Percentiles rank a stretch among this genome's conserved stretches.
These are phyloP conservation scores for Flaveria sonorensis DNA, from an alignment of 129 eudicot genomes.

Conservation along the genomic window DNA sequence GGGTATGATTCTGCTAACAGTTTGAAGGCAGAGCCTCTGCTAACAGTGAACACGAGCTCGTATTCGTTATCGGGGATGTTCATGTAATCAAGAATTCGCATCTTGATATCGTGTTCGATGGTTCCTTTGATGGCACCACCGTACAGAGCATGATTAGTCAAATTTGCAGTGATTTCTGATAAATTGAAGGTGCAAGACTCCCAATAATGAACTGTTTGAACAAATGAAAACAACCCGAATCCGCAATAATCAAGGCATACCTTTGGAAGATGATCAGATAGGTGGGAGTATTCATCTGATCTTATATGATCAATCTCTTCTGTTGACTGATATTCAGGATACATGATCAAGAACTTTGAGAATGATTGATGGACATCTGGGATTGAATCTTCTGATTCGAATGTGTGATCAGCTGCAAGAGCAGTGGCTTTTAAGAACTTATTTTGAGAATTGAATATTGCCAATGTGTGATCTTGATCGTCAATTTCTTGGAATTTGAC, in stretches of 20 bases:
- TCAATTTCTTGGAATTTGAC: slow-evolving; percentile 64
- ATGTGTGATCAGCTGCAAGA: slow-evolving; percentile 72
- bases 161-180: slow-evolving; percentile 80
- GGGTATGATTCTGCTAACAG: slow-evolving; percentile 91
- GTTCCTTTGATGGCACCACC: slow-evolving; percentile 86
- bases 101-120: slow-evolving; percentile 78
- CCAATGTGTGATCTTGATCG: slow-evolving; percentile 55
- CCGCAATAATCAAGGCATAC: slow-evolving; percentile 98
- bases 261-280: slow-evolving; percentile 66
- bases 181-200: slow-evolving; percentile 82
- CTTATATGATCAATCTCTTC: slow-evolving; percentile 84
- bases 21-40: slow-evolving; percentile 92
- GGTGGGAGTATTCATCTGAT: slow-evolving; percentile 72
- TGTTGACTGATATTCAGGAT: slow-evolving; percentile 74
- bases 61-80: slow-evolving; percentile 90
- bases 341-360: slow-evolving; percentile 76
- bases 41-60: slow-evolving; percentile 86
- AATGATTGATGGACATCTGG: slow-evolving; percentile 65
- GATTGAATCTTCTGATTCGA: slow-evolving; percentile 64
- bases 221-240: slow-evolving; percentile 88
- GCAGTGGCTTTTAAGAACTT: slow-evolving; percentile 83
- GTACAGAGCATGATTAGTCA: slow-evolving; percentile 82
- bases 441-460: slow-evolving; percentile 64
- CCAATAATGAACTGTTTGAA: slow-evolving; percentile 81
- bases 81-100: slow-evolving; percentile 76